Conservation (phyloP, 345 rosid species). For the Gossypium thurberi region DNA sequence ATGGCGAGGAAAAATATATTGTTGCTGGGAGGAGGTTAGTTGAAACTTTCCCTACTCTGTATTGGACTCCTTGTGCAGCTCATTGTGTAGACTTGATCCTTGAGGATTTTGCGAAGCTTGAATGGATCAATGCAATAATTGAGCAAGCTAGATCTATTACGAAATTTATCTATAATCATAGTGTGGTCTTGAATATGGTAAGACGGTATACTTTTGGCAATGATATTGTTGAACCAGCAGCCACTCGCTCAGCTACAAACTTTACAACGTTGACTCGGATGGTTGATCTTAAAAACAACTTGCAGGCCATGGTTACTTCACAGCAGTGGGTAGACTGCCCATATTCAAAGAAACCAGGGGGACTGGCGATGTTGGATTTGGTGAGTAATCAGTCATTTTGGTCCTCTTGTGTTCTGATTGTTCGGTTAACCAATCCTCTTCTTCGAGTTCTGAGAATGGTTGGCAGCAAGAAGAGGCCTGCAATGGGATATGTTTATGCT, state of each 20-base stretch:
- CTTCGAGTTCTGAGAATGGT: conserved; percentile 50
- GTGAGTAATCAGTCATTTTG: conserved; percentile 64
- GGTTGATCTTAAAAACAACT: conserved; percentile 47
- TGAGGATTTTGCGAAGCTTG: conserved; percentile 57
- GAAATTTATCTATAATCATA: conserved; percentile 69
- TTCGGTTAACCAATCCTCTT: conserved; percentile 59
- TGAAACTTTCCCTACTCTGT: conserved; percentile 62
- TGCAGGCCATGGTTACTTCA: conserved; percentile 82
- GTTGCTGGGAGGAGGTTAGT: conserved; percentile 57
- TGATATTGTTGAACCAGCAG: conserved; percentile 64
- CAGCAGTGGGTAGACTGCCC: conserved; percentile 77
- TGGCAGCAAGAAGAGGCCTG: conserved; percentile 59
- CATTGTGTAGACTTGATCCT: conserved; percentile 69
- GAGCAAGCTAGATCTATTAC: conserved; percentile 78
- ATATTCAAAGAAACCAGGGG: conserved; percentile 64
- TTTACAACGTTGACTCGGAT: conserved; percentile 57
- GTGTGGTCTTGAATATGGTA: conserved; percentile 62
- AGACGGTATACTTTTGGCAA: conserved; percentile 61
- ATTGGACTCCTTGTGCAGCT: conserved; percentile 87
- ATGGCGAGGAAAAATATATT: conserved; percentile 45
- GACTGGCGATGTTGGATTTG: conserved; percentile 56
- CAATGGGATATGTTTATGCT: conserved; percentile 82
- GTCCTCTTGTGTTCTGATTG: conserved; percentile 53
- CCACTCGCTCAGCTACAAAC: conserved; percentile 57
- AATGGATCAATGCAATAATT: conserved; percentile 56